Evolutionary conservation across 768 basidiomycete species (phyloP).

Genomic region (Russula dissimulans): DNA sequence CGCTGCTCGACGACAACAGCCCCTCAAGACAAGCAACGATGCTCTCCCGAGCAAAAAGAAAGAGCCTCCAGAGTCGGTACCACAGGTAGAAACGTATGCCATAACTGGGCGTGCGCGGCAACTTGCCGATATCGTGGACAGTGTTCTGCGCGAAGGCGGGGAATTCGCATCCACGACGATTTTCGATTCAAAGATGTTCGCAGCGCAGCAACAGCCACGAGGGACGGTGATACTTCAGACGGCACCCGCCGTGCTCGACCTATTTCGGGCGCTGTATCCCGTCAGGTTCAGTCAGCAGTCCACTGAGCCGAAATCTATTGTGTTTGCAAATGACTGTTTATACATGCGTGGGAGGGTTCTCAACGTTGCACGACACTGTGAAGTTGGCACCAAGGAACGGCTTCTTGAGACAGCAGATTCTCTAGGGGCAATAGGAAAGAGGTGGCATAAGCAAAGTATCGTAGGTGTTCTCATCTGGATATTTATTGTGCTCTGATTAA

Average conservation of each 20-base stretch:
- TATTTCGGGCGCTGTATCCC: slow-evolving; percentile 75
- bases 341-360: slow-evolving; percentile 38
- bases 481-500: not conserved
- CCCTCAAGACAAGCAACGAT: not conserved
- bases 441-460: slow-evolving; percentile 62
- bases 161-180: slow-evolving; percentile 50
- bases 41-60: slow-evolving; percentile 21
- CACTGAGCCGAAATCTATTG: slow-evolving; percentile 47
- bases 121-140: slow-evolving; percentile 15
- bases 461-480: slow-evolving; percentile 35
- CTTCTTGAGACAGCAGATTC: slow-evolving; percentile 42
- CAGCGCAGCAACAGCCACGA: slow-evolving; percentile 18
- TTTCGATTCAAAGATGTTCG: slow-evolving; percentile 19
- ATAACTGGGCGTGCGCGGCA: slow-evolving; percentile 10
- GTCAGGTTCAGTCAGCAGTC: slow-evolving; percentile 41
- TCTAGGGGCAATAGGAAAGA: slow-evolving; percentile 50
- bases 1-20: slow-evolving; percentile 18
- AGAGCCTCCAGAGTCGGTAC: not conserved
- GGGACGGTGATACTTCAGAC: slow-evolving; percentile 53
- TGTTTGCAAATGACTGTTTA: slow-evolving; percentile 73
- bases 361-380: slow-evolving; percentile 23
- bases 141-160: slow-evolving; percentile 24
- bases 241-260: slow-evolving; percentile 58
- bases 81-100: slow-evolving; percentile 7
- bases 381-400: slow-evolving; percentile 33